Percentiles rank a stretch among this genome's conserved stretches.
Conservation (phyloP, 2,329 filamentous ascomycete species). For the Coniochaeta sp. region DNA sequence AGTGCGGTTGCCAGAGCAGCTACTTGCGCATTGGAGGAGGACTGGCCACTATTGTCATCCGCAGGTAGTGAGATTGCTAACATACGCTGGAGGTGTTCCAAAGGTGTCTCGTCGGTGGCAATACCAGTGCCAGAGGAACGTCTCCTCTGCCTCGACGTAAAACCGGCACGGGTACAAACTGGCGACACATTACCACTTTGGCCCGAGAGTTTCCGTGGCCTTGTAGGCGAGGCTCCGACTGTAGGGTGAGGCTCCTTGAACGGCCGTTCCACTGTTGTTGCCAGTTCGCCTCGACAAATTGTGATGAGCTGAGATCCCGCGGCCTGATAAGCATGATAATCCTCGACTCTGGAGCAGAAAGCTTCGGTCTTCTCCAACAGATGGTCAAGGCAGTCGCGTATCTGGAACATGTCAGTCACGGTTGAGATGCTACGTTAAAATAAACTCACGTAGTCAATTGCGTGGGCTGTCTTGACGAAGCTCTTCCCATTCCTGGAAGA, state of each 20-base stretch:
- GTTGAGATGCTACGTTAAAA: slow-evolving; percentile 1
- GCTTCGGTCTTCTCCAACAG: slow-evolving; percentile 38
- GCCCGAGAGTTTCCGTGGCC: slow-evolving; percentile 13
- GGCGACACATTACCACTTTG: slow-evolving; percentile 21
- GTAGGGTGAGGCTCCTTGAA: slow-evolving; percentile 17
- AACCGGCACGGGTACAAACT: slow-evolving; percentile 21
- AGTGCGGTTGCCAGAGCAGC: slow-evolving; percentile 23
- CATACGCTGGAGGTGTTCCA: slow-evolving; percentile 38
- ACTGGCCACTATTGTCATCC: slow-evolving; percentile 3
- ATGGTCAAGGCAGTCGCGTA: slow-evolving; percentile 44
- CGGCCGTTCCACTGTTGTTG: slow-evolving; percentile 12
- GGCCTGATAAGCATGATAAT: slow-evolving; percentile 37
- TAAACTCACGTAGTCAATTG: slow-evolving; percentile 42
- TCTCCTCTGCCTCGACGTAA: slow-evolving; percentile 17
- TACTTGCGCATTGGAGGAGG: slow-evolving; percentile 1
- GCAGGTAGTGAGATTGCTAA: slow-evolving; percentile 1
- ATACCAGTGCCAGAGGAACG: slow-evolving; percentile 24
- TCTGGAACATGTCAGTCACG: slow-evolving; percentile 26
- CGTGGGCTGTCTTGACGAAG: slow-evolving; percentile 35
- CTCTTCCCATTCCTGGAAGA: slow-evolving; percentile 34
- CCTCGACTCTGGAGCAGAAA: slow-evolving; percentile 33
- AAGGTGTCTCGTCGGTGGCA: slow-evolving; percentile 27
- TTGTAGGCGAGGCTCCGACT: slow-evolving; percentile 24
- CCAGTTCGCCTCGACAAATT: slow-evolving; percentile 36
- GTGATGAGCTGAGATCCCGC: slow-evolving; percentile 30